Evolutionary conservation across 495 filamentous ascomycete genomes (phyloP).

Genomic region (Hypoxylon crocopeplum): DNA sequence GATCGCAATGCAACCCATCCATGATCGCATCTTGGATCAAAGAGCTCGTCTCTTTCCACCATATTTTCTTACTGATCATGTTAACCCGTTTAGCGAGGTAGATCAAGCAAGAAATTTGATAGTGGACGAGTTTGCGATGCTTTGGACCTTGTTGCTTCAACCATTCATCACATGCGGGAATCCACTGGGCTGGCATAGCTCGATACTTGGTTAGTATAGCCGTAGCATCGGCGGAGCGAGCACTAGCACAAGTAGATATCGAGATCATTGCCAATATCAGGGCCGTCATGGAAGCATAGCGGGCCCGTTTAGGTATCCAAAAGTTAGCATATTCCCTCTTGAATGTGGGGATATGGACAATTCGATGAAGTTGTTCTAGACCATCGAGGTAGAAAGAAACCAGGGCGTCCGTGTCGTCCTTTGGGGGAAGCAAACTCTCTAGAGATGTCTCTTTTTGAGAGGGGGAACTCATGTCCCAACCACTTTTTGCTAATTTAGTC

Average conservation of each 20-base stretch:
- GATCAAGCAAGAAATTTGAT: conserved; percentile 53
- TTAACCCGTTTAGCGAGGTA: conserved; percentile 55
- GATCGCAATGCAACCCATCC: conserved; percentile 64
- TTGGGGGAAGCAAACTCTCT: conserved; percentile 47
- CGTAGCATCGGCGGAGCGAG: conserved; percentile 28
- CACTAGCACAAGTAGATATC: conserved; percentile 47
- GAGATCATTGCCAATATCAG: conserved; percentile 51
- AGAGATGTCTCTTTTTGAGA: conserved; percentile 41
- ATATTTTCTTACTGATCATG: conserved; percentile 55
- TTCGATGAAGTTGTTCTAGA: conserved; percentile 55
- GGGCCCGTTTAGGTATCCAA: conserved; percentile 43
- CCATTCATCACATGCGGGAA: conserved; percentile 49
- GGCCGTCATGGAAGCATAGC: conserved; percentile 49
- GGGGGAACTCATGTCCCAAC: conserved; percentile 37
- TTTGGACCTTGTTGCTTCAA: conserved; percentile 48
- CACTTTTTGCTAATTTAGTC: conserved; percentile 42
- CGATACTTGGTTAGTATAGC: conserved; percentile 5
- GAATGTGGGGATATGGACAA: conserved; percentile 55
- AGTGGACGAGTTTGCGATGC: conserved; percentile 52
- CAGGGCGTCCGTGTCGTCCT: conserved; percentile 46
- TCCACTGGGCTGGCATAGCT: conserved; percentile 47
- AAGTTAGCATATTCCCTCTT: conserved; percentile 51
- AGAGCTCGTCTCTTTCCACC: conserved; percentile 63
- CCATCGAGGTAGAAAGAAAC: conserved; percentile 52
- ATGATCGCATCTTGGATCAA: conserved; percentile 63